Base-by-base conservation (phyloP, 495 filamentous ascomycete genomes). In the Friedmanniomyces simplex region DNA sequence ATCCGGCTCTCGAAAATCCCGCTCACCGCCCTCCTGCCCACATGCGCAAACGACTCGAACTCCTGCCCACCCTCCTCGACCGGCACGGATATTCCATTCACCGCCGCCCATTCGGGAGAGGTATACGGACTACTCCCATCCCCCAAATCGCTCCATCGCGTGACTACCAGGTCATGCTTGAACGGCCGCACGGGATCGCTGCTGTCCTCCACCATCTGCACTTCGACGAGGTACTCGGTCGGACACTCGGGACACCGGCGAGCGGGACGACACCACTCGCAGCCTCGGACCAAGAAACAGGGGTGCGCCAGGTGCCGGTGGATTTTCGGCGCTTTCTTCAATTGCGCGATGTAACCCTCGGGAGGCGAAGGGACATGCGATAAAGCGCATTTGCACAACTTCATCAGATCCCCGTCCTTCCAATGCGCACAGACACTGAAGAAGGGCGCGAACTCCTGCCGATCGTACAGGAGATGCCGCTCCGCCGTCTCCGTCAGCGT, bases 341-440 rank as follows among this genome's bases (percentile, higher is more conserved):
- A 34, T 50, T 63, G 63, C n/a, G 52, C 36, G 18, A 49, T 7
- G 42, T 62, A 60, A 18, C n/a, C 49, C n/a, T 64, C 58, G n/a
- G 74, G 69, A 36, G 72, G 69, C 1, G 58, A 54, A 25, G 78
- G 79, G 26, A 83, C 75, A 58, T 82, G 80, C 12, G 62, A 63
- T n/a, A 82, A 67, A 1, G 79, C 77, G 65, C 80, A 83, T 66
- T 82, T 82, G 60, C 77, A 79, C 39, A 75, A 57, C 30, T 72
- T 65, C 76, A 81, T 80, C 10, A 83, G 69, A 41, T 77, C 75
- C 53, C 80, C 80, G 59, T 82, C 75, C 22, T 74, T 71, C 79
- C 79, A 82, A 67, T 83, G 80, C 21, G 77, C 73, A 65, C 79
- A 83, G 2, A 69, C 73, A 10, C 73, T 76, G 73, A 82, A 82